A percentile compares a stretch with the other conserved stretches of the same genome.
These are phyloP conservation scores for Fistulina hepatica DNA, from an alignment of 1,284 basidiomycete genomes.

Conservation along the genomic window DNA sequence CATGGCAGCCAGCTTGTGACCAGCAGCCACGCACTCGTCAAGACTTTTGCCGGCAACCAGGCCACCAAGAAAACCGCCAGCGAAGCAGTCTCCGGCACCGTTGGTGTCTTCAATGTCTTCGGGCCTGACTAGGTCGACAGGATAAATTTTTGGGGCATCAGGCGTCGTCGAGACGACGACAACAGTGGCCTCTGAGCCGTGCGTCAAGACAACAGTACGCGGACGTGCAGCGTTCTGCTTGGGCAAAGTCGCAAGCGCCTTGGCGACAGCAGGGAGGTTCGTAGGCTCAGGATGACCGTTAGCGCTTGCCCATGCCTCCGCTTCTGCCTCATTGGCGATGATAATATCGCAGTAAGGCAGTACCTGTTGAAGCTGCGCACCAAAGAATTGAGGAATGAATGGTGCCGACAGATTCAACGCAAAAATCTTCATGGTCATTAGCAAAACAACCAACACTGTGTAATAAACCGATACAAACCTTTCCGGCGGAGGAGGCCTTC, in stretches of 20 bases:
- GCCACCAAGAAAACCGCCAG: conserved; percentile 93
- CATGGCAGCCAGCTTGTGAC: conserved; percentile 86
- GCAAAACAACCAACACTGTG: too few species aligned
- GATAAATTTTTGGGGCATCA: conserved; percentile 43
- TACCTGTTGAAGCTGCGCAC: conserved; percentile 67
- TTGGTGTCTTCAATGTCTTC: conserved; percentile 93
- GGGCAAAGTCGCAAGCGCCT: conserved; percentile 56
- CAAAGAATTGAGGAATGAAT: conserved; percentile 96
- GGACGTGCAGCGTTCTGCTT: conserved; percentile 65
- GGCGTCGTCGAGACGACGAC: conserved; percentile 58
- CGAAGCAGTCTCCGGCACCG: conserved; percentile 98
- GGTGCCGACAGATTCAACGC: conserved; percentile 94
- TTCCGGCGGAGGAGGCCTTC: conserved; percentile 48
- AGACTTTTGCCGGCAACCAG: conserved; percentile 72
- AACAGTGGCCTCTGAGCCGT: conserved; percentile 77
- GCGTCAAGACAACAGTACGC: conserved; percentile 86
- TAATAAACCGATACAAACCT: too few species aligned
- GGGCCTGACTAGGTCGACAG: conserved; percentile 52
- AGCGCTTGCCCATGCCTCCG: conserved; percentile 75
- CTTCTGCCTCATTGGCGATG: conserved; percentile 94
- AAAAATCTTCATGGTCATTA: too few species aligned
- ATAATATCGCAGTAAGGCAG: conserved; percentile 78
- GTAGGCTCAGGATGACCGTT: conserved; percentile 46
- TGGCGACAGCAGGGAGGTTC: conserved; percentile 61
- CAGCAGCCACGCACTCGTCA: conserved; percentile 73